Evolutionary conservation across 441 rosid species (phyloP).

Genomic region (Raphanus hybrid): DNA sequence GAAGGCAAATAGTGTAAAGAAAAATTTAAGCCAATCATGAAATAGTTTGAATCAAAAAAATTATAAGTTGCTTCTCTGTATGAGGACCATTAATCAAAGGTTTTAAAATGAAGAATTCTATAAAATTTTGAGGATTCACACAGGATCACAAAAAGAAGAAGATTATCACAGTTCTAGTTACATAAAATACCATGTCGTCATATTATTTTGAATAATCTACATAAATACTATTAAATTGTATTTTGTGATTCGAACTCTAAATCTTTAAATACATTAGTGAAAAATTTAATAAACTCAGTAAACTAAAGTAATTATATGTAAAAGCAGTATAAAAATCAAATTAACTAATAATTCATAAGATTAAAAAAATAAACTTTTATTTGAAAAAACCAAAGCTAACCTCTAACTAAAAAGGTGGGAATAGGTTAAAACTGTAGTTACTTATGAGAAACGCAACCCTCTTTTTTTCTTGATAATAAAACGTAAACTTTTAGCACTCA

Average conservation of each 20-base stretch:
- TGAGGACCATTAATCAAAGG: neutral
- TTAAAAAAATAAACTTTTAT: neutral
- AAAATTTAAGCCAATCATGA: constrained; percentile 8
- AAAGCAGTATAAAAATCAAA: neutral
- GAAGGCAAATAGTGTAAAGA: constrained; percentile 5
- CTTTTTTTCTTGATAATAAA: neutral
- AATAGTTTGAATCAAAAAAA: neutral
- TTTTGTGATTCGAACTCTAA: neutral
- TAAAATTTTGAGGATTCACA: neutral
- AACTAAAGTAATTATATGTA: neutral
- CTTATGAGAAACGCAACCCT: neutral
- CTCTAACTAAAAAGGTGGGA: neutral
- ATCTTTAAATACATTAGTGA: neutral
- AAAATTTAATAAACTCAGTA: neutral
- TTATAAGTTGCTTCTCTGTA: neutral
- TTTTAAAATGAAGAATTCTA: neutral
- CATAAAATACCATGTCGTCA: neutral
- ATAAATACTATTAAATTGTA: neutral
- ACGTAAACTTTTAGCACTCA: neutral
- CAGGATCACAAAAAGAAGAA: neutral
- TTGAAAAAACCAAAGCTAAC: neutral
- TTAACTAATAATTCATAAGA: neutral
- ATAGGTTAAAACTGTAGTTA: neutral
- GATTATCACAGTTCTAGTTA: neutral
- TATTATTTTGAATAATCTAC: neutral